Percentiles rank a stretch among this genome's conserved stretches.
Evolutionary conservation across 2,329 filamentous ascomycete species (phyloP).

Genomic region (Talaromyces piceae): DNA sequence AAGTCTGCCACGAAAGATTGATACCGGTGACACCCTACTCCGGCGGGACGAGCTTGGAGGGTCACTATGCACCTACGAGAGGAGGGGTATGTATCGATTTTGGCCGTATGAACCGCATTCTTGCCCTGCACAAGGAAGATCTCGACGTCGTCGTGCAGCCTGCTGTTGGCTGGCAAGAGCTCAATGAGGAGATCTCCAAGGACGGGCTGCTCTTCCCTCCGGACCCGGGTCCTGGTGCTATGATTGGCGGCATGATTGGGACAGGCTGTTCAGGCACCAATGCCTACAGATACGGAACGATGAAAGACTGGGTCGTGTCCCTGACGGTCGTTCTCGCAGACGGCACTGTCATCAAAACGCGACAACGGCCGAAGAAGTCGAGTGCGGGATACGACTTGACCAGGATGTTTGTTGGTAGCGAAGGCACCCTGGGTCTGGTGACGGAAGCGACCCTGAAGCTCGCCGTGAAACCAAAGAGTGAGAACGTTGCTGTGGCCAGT

Average conservation of each 20-base stretch:
- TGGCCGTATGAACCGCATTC: conserved; percentile 71
- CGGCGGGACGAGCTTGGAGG: conserved; percentile 83
- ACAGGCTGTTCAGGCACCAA: conserved; percentile 65
- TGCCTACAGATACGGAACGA: conserved; percentile 85
- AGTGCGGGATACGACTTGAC: conserved; percentile 90
- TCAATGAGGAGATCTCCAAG: conserved; percentile 69
- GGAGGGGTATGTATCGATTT: conserved; percentile 85
- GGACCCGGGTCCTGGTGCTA: conserved; percentile 81
- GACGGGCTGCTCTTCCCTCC: conserved; percentile 85
- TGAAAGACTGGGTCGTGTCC: conserved; percentile 87
- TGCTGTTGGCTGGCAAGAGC: conserved; percentile 75
- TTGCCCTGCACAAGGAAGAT: conserved; percentile 69
- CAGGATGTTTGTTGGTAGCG: conserved; percentile 79
- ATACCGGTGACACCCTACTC: conserved; percentile 85
- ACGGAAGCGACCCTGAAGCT: conserved; percentile 87
- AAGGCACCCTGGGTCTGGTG: conserved; percentile 84
- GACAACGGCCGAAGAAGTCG: conserved; percentile 80
- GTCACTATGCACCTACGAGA: conserved; percentile 75
- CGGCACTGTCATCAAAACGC: conserved; percentile 81
- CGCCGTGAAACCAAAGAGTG: conserved; percentile 69
- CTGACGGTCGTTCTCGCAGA: conserved; percentile 85
- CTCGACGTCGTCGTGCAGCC: conserved; percentile 71
- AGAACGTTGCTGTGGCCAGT: conserved; percentile 69
- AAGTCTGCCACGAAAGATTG: conserved; percentile 69
- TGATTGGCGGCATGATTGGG: conserved; percentile 68